Evolutionary conservation across 2,329 filamentous ascomycete species (phyloP), one percentile per base, ranked within the genome.

Genomic region (Alternaria atra): DNA sequence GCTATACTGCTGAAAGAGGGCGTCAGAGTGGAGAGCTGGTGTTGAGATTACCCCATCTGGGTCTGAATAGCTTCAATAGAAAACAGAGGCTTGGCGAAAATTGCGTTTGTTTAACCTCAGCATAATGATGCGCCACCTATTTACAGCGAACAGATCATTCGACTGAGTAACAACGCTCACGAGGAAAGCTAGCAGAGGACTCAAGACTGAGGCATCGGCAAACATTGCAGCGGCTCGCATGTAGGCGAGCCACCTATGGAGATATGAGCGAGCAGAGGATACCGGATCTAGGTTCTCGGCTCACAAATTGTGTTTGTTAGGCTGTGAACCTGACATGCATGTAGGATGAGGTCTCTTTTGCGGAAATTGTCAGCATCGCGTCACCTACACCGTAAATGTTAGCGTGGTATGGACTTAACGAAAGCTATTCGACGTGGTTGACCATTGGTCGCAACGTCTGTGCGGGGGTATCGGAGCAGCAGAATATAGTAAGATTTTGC

Each of bases 51-150:
- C 66, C 67, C 48, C 34, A 68, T 72, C 61, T n/a, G 65, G 71
- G 65, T 65, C 60, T 74, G 65, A 75, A 76, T 75, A 77, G 63
- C 52, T 48, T 66, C 60, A 69, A 73, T 73, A 69, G 63, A 60
- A 51, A 52, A 46, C 32, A 29, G 34, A 61, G 55, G 50, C 68
- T 74, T 73, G 70, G 66, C 70, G 46, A 25, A 13, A 7, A 39
- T 20, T 42, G 32, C 37, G 40, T 55, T n/a, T 13, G 39, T 32
- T 37, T 47, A 7, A 60, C 23, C n/a, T 50, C 10, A 48, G 12
- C n/a, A 15, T 20, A 20, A 52, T 34, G 40, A 35, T n/a, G 8
- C 8, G 30, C 32, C 43, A 40, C 37, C 8, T 13, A 20, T 25
- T 13, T 23, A 23, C 10, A 29, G 25, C 23, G 20, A 23, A 46